Evolutionary conservation across 345 rosid species (phyloP).

Genomic region (Luvunga scandens): DNA sequence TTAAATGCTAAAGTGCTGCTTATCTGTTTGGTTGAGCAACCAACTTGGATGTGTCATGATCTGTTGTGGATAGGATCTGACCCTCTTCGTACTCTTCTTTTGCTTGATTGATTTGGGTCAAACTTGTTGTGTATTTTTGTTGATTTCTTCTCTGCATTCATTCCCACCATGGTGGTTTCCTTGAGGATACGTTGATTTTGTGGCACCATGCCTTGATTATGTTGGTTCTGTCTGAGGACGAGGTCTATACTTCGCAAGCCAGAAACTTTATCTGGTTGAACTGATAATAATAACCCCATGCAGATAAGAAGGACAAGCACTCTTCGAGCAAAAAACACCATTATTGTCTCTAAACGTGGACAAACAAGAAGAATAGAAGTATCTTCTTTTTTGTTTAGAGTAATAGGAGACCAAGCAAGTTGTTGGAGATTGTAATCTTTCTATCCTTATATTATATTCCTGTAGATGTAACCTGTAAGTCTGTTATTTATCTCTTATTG

Average conservation of each 20-base stretch:
- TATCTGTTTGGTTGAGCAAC: conserved; percentile 23
- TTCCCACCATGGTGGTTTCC: conserved; percentile 29
- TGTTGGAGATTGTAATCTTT: conserved; percentile 32
- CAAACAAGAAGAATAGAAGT: conserved; percentile 44
- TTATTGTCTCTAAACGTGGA: conserved; percentile 29
- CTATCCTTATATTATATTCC: conserved; percentile 44
- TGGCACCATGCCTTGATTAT: conserved; percentile 21
- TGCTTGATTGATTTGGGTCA: conserved; percentile 63
- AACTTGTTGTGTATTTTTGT: conserved; percentile 29
- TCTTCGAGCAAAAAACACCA: conserved; percentile 43
- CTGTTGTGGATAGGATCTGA: conserved; percentile 91
- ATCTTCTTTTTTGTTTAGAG: conserved; percentile 38
- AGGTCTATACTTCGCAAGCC: conserved; percentile 35
- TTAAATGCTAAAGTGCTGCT: conserved; percentile 28
- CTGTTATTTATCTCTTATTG: conserved; percentile 46
- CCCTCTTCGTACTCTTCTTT: conserved; percentile 72
- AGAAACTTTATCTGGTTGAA: conserved; percentile 35
- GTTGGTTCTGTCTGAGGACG: conserved; percentile 25
- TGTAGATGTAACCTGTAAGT: conserved; percentile 46
- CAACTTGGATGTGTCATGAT: conserved; percentile 26
- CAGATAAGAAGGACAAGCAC: conserved; percentile 52
- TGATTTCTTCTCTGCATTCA: conserved; percentile 35
- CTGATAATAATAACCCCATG: conserved; percentile 50
- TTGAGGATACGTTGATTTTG: conserved; percentile 37
- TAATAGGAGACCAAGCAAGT: conserved; percentile 33